Base-by-base conservation (phyloP, 2,329 filamentous ascomycete genomes). In the Cercospora beticola region DNA sequence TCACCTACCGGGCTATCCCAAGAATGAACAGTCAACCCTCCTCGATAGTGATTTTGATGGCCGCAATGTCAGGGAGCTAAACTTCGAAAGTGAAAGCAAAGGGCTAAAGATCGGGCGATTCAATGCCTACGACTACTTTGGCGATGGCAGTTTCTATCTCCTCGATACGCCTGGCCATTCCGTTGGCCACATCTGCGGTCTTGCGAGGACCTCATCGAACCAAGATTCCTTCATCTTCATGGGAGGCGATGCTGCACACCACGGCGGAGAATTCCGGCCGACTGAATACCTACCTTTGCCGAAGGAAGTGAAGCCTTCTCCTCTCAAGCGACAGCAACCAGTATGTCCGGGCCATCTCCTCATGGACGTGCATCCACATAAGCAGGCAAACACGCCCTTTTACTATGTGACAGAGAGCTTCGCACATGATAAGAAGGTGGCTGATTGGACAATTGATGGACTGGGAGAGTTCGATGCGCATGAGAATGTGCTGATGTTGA, bases 121-220 rank as follows among this genome's bases (percentile, higher is more conserved):
- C 72, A 72, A 78, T 33, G 84, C 84, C 1, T 76, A 79, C 28
- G 86, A 88, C 73, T 87, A 83, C 72, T 88, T 87, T 65, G 82
- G 82, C 3, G 86, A 88, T 72, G 86, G 86, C 0, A 82, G 79
- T 23, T 86, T 89, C 70, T 87, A 87, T 73, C 78, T 88, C 1
- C 79, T 88, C 30, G 79, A 86, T 70, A 81, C 82, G 3, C 85
- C 85, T 0, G 86, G 86, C 1, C 85, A 87, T 72, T 81, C 82
- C 0, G 75, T 84, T 10, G 84, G 83, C 1, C 85, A 86, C 72
- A 77, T 85, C n/a, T 82, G 81, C 66, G 85, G 79, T 3, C 78
- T 87, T 0, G 85, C 83, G 0, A 78, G 85, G 7, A 83, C 81
- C 0, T 72, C 76, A 3, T 71, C 73, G 2, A 68, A 67, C 10